A percentile compares a stretch with the other conserved stretches of the same genome.
Conservation (phyloP, 2,329 filamentous ascomycete genomes). For the Clarireedia hainanense region DNA sequence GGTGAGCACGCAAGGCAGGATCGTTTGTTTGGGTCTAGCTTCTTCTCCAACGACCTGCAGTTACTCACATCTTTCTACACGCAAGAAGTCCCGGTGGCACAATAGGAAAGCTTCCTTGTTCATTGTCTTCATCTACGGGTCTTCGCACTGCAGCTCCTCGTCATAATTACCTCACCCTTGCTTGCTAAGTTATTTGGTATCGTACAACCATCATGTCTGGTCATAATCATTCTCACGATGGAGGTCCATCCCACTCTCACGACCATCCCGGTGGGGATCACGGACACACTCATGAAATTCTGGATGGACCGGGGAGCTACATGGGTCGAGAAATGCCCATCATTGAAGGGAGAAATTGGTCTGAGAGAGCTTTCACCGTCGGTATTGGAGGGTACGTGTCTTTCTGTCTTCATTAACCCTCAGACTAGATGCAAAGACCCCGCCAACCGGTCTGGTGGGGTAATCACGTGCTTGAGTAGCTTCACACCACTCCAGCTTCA, state of each 20-base stretch:
- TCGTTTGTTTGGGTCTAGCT: too few species aligned
- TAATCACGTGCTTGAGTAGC: slow-evolving; percentile 11
- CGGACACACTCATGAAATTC: slow-evolving; percentile 92
- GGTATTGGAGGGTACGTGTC: slow-evolving; percentile 83
- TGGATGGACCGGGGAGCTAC: slow-evolving; percentile 87
- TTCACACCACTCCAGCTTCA: too few species aligned
- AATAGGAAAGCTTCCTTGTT: too few species aligned
- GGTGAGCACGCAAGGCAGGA: too few species aligned
- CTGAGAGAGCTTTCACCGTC: slow-evolving; percentile 84
- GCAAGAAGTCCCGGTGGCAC: too few species aligned
- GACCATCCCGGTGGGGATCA: slow-evolving; percentile 58
- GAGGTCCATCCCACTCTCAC: slow-evolving; percentile 44
- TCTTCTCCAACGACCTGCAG: too few species aligned
- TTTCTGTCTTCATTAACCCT: neutral
- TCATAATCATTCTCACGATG: slow-evolving; percentile 22
- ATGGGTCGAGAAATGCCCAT: slow-evolving; percentile 89
- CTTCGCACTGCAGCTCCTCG: too few species aligned
- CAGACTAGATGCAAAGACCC: neutral
- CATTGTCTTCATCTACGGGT: neutral
- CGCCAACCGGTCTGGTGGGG: slow-evolving; percentile 10
- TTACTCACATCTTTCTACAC: too few species aligned
- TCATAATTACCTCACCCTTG: too few species aligned
- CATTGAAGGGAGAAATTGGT: slow-evolving; percentile 79
- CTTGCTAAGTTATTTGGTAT: neutral
- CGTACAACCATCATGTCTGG: slow-evolving; percentile 7